phyloP scores from a whole-genome alignment of 2,329 filamentous ascomycete genomes.

The Ceratocystis alfenasii region DNA sequence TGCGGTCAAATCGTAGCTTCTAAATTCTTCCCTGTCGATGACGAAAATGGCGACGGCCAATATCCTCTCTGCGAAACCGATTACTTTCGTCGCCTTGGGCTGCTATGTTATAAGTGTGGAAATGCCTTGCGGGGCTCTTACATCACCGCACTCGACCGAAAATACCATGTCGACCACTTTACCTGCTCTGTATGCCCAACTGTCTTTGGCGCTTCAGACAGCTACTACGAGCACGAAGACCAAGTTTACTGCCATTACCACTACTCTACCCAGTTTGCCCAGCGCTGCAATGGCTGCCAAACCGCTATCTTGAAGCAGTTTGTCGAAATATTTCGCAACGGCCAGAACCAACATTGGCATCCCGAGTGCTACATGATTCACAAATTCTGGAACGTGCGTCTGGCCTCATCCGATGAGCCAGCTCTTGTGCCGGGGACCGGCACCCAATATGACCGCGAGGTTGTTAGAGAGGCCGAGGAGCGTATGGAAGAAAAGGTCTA shows the following conservation, averaged over 20 bases:
- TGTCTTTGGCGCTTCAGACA: constrained; percentile 95
- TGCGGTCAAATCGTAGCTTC: constrained; percentile 94
- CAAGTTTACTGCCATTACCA: constrained; percentile 98
- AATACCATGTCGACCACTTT: constrained; percentile 98
- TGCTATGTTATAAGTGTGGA: constrained; percentile 85
- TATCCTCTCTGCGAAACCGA: constrained; percentile 97
- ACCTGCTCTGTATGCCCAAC: constrained; percentile 95
- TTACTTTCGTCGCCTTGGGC: constrained; percentile 83
- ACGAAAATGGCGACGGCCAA: constrained; percentile 71
- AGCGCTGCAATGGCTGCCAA: constrained; percentile 91
- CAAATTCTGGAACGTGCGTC: constrained; percentile 97
- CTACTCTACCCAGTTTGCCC: constrained; percentile 94
- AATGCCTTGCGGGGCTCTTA: constrained; percentile 91
- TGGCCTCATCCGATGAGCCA: constrained; percentile 31
- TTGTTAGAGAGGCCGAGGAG: constrained; percentile 76
- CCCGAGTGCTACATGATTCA: constrained; percentile 99
- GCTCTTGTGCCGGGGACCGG: constrained; percentile 15
- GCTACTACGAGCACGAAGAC: constrained; percentile 95
- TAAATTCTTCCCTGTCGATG: constrained; percentile 96
- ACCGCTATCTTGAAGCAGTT: constrained; percentile 98
- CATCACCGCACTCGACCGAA: constrained; percentile 92
- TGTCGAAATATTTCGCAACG: constrained; percentile 95
- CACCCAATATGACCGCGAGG: constrained; percentile 45
- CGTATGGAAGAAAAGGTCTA: constrained; percentile 96
- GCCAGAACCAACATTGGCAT: constrained; percentile 98